A percentile compares a stretch with the other conserved stretches of the same genome.
These are phyloP conservation scores for Dunaliella sp. DNA, from an alignment of 139 green algal genomes.

Conservation along the genomic window DNA sequence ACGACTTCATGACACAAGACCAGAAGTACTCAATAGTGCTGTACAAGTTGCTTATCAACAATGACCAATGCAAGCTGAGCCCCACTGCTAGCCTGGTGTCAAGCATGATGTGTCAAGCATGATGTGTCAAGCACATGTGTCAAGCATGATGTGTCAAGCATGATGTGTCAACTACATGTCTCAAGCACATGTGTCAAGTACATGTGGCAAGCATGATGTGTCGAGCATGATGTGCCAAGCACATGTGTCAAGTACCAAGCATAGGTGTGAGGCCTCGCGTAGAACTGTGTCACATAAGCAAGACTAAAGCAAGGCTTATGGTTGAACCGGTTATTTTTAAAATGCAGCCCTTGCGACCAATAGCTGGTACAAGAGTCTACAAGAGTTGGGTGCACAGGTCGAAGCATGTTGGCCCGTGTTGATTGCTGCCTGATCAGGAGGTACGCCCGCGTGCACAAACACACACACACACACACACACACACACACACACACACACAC, in stretches of 20 bases:
- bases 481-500: constrained; percentile 1
- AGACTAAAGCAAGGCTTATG: background rate
- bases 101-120: background rate
- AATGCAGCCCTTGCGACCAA: too few relatives aligned
- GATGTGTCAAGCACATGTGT: background rate
- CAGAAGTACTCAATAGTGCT: too few relatives aligned
- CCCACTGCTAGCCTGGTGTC: too few relatives aligned
- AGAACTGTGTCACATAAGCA: background rate
- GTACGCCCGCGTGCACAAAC: too few relatives aligned
- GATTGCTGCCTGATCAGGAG: too few relatives aligned
- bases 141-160: background rate
- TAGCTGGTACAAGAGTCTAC: too few relatives aligned
- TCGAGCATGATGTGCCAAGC: background rate
- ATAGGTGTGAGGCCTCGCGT: background rate
- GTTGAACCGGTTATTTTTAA: too few relatives aligned
- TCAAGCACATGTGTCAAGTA: background rate
- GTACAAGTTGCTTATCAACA: too few relatives aligned
- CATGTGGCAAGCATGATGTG: background rate
- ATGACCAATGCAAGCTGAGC: too few relatives aligned
- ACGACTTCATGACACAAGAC: too few relatives aligned
- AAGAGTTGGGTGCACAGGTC: too few relatives aligned
- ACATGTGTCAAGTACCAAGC: background rate
- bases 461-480: background rate
- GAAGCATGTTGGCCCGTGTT: too few relatives aligned
- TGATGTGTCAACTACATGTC: background rate